These are phyloP conservation scores for Sisymbrium irio DNA, from an alignment of 345 rosid species.

Conservation along the genomic window DNA sequence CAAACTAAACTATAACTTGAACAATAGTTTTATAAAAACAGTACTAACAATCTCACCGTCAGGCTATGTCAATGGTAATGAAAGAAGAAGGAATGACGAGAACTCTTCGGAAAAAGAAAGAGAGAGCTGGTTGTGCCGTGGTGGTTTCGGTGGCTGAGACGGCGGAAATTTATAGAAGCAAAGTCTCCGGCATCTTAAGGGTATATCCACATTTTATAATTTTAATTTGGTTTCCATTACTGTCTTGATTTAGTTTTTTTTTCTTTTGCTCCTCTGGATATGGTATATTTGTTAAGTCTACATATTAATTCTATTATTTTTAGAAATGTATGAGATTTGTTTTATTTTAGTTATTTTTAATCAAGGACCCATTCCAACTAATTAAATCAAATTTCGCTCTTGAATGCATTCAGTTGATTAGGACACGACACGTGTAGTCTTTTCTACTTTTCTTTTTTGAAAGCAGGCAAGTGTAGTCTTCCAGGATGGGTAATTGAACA, in stretches of 20 bases:
- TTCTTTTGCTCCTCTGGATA: background rate
- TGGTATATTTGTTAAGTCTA: background rate
- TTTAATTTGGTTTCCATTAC: background rate
- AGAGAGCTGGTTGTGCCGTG: background rate
- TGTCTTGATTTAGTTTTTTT: background rate
- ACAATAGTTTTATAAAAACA: background rate
- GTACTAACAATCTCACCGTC: background rate
- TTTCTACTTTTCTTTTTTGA: no score
- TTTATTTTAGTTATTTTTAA: no score
- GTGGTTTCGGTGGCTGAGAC: background rate
- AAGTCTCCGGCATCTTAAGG: constrained; percentile 16
- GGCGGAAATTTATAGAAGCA: background rate
- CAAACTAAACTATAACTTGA: background rate
- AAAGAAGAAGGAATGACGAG: background rate
- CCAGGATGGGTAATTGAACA: no score
- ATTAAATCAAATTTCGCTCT: no score
- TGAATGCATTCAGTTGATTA: no score
- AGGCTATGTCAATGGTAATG: background rate
- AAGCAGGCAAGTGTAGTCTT: no score
- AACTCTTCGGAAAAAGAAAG: background rate
- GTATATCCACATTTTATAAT: constrained; percentile 10
- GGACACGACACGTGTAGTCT: no score
- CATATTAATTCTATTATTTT: no score
- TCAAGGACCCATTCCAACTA: no score
- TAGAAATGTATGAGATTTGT: background rate